A percentile compares a stretch with the other conserved stretches of the same genome.
These are phyloP conservation scores for Letharia lupina DNA, from an alignment of 495 filamentous ascomycete genomes.

Conservation along the genomic window DNA sequence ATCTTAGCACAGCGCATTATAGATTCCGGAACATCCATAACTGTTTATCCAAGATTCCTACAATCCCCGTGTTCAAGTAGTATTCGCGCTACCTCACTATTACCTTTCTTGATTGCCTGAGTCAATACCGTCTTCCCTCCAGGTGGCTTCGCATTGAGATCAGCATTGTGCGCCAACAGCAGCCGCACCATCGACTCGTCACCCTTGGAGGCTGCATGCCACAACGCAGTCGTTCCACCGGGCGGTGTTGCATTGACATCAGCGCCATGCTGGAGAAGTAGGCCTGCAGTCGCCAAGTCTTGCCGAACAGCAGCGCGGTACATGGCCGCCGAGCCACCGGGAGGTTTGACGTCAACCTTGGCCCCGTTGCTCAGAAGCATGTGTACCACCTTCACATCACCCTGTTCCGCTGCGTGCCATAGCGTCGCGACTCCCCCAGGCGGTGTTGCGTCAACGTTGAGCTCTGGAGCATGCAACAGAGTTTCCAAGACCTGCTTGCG, in stretches of 20 bases:
- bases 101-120: constrained; percentile 17
- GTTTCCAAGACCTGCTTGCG: constrained; percentile 11
- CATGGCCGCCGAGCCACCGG: constrained; percentile 18
- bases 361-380: constrained; percentile 16
- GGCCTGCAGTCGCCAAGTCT: constrained; percentile 10
- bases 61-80: constrained; percentile 1
- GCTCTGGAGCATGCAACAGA: constrained; percentile 9
- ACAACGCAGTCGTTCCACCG: constrained; percentile 19
- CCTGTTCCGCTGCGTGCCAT: constrained; percentile 20
- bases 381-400: constrained; percentile 11
- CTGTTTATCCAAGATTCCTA: not conserved
- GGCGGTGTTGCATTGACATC: constrained; percentile 20
- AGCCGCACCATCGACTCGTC: constrained; percentile 15
- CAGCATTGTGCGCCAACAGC: constrained; percentile 18
- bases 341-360: constrained; percentile 14
- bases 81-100: constrained; percentile 6
- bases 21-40: not conserved
- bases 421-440: constrained; percentile 19
- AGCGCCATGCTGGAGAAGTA: constrained; percentile 19
- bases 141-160: constrained; percentile 13
- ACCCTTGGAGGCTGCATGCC: constrained; percentile 13
- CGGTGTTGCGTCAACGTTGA: constrained; percentile 17
- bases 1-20: not conserved
- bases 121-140: constrained; percentile 17
- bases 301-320: constrained; percentile 16